Conservation (phyloP, 805 yeast species). For the Metschnikowia arizonensis region DNA sequence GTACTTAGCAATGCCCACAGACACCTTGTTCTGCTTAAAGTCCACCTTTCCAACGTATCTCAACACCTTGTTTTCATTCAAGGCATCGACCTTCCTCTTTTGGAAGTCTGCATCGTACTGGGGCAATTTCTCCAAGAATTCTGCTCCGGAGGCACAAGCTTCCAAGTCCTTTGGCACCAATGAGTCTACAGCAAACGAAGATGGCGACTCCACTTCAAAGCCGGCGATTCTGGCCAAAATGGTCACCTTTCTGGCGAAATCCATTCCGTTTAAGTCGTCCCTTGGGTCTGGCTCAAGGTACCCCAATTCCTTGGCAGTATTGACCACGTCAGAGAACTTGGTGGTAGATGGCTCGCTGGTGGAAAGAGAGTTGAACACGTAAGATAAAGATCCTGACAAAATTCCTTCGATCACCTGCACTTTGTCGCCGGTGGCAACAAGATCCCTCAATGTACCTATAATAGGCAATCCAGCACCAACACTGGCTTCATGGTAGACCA, state of each 20-base stretch:
- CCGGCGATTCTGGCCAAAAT: constrained; percentile 94
- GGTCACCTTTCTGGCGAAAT: constrained; percentile 97
- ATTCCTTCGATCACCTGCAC: constrained; percentile 91
- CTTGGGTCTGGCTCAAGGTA: constrained; percentile 99
- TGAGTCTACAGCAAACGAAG: constrained; percentile 91
- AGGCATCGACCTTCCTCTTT: constrained; percentile 74
- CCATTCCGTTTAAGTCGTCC: constrained; percentile 96
- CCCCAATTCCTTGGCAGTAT: constrained; percentile 83
- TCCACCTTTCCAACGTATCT: constrained; percentile 93
- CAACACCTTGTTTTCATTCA: constrained; percentile 76
- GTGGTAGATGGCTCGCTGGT: constrained; percentile 54
- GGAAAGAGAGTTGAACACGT: constrained; percentile 91
- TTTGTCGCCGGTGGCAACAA: constrained; percentile 90
- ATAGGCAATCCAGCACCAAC: constrained; percentile 99
- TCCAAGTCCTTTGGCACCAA: constrained; percentile 87
- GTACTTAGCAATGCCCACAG: constrained; percentile 87
- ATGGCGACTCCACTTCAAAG: constrained; percentile 75
- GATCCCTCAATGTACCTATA: constrained; percentile 81
- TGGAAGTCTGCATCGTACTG: constrained; percentile 78
- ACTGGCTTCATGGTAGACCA: constrained; percentile 96
- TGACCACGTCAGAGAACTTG: constrained; percentile 86
- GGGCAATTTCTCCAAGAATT: constrained; percentile 77
- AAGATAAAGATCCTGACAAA: constrained; percentile 92
- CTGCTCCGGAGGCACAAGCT: constrained; percentile 64
- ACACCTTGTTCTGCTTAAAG: constrained; percentile 59